A percentile compares a stretch with the other conserved stretches of the same genome.
phyloP scores from a whole-genome alignment of 768 basidiomycete species.

The Hygrocybe coccinea region DNA sequence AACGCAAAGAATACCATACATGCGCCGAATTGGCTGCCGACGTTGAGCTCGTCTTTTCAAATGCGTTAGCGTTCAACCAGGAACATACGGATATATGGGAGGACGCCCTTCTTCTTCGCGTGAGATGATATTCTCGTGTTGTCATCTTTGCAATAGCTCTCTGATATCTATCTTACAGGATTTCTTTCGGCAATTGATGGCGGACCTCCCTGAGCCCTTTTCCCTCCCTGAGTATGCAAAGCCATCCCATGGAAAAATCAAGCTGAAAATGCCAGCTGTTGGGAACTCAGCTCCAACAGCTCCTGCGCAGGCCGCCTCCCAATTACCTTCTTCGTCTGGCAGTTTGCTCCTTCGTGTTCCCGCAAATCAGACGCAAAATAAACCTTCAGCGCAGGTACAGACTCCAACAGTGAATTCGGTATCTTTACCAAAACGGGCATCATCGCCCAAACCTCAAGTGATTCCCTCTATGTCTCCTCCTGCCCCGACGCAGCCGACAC shows the following conservation, averaged over 20 bases:
- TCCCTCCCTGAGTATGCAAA: constrained; percentile 60
- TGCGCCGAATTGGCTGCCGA: constrained; percentile 75
- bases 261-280: constrained; percentile 58
- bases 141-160: constrained; percentile 5
- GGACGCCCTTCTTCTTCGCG: constrained; percentile 64
- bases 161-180: constrained; percentile 41
- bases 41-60: constrained; percentile 85
- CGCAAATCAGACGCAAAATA: constrained; percentile 19
- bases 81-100: constrained; percentile 82
- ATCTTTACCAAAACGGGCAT: neutral
- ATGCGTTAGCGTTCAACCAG: constrained; percentile 84
- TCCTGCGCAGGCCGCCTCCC: constrained; percentile 12
- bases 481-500: constrained; percentile 23
- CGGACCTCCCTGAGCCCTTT: constrained; percentile 67
- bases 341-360: constrained; percentile 38
- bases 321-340: constrained; percentile 16
- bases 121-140: constrained; percentile 29
- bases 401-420: constrained; percentile 14
- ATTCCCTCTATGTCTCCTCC: constrained; percentile 19
- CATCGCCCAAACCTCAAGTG: constrained; percentile 13
- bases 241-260: constrained; percentile 58
- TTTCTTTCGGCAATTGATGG: constrained; percentile 68
- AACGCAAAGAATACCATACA: constrained; percentile 69
- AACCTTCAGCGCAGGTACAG: constrained; percentile 14
- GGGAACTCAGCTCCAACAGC: constrained; percentile 22